Evolutionary conservation across 257 asterid species (phyloP).

Genomic region (Primulina huaijiensis): DNA sequence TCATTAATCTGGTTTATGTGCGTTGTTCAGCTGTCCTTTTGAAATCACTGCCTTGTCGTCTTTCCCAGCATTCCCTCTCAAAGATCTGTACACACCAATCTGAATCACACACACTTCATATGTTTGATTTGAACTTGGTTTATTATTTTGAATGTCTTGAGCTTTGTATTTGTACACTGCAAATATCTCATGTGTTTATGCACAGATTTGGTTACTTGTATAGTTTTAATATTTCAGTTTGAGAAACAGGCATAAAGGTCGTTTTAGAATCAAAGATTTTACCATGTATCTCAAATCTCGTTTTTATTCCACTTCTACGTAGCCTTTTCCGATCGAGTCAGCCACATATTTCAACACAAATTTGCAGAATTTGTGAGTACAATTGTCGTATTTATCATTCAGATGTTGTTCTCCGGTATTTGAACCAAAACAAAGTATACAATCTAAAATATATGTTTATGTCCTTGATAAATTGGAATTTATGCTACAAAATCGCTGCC

Average conservation of each 20-base stretch:
- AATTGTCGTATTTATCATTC: background rate
- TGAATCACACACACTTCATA: constrained; percentile 15
- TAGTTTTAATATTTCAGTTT: background rate
- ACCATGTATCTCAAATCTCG: background rate
- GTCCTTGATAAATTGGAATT: constrained; percentile 4
- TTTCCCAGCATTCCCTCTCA: constrained; percentile 14
- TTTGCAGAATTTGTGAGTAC: background rate
- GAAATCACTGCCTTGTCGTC: background rate
- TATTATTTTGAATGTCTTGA: constrained; percentile 24
- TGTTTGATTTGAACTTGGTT: constrained; percentile 24
- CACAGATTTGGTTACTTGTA: constrained; percentile 24
- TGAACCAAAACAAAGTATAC: background rate
- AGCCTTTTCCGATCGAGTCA: background rate
- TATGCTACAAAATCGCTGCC: constrained; percentile 28
- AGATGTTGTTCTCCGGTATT: background rate
- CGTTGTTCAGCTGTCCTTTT: constrained; percentile 3
- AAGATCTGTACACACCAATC: constrained; percentile 30
- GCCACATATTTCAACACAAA: background rate
- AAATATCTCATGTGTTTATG: constrained; percentile 13
- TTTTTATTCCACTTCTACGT: background rate
- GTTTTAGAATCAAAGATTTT: background rate
- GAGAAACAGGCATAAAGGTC: background rate
- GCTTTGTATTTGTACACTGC: constrained; percentile 14
- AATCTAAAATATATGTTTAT: background rate
- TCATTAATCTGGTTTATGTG: constrained; percentile 35